Evolutionary conservation across 345 rosid species (phyloP).

Genomic region (Excoecaria agallocha): DNA sequence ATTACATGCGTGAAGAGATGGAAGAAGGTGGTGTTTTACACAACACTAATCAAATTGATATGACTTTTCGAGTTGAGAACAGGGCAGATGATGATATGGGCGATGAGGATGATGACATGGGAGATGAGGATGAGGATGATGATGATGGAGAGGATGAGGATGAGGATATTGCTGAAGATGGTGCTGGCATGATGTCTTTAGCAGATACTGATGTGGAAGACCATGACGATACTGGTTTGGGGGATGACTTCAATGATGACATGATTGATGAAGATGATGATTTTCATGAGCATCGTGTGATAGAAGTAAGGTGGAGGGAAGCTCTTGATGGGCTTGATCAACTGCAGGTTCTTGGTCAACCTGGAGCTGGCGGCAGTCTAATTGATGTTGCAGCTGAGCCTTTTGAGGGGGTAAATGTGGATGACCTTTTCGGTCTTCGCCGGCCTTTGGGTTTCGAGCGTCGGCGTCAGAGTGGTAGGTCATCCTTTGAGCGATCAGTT

Average conservation of each 20-base stretch:
- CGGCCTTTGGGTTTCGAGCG: constrained; percentile 88
- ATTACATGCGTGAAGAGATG: constrained; percentile 78
- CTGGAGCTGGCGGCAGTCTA: constrained; percentile 65
- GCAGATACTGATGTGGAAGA: constrained; percentile 96
- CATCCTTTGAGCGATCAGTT: constrained; percentile 69
- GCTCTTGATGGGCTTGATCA: constrained; percentile 93
- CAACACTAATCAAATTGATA: constrained; percentile 65
- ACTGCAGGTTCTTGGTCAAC: constrained; percentile 84
- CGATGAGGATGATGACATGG: constrained; percentile 95
- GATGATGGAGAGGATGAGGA: constrained; percentile 88
- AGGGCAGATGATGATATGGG: constrained; percentile 82
- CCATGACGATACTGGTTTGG: constrained; percentile 85
- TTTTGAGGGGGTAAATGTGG: constrained; percentile 93
- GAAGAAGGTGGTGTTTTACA: constrained; percentile 63
- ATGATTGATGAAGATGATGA: constrained; percentile 97
- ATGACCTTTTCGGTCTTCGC: constrained; percentile 86
- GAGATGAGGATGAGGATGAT: constrained; percentile 82
- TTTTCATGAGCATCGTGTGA: constrained; percentile 81
- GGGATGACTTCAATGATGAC: constrained; percentile 89
- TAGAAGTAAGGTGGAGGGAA: constrained; percentile 96
- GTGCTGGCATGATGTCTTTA: constrained; percentile 89
- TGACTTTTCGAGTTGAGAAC: constrained; percentile 74
- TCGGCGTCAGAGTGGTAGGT: constrained; percentile 70
- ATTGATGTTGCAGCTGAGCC: constrained; percentile 92
- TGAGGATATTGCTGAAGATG: constrained; percentile 91